Conservation (phyloP, 169 alveolate genomes). For the Plasmodium billcollinsi region DNA sequence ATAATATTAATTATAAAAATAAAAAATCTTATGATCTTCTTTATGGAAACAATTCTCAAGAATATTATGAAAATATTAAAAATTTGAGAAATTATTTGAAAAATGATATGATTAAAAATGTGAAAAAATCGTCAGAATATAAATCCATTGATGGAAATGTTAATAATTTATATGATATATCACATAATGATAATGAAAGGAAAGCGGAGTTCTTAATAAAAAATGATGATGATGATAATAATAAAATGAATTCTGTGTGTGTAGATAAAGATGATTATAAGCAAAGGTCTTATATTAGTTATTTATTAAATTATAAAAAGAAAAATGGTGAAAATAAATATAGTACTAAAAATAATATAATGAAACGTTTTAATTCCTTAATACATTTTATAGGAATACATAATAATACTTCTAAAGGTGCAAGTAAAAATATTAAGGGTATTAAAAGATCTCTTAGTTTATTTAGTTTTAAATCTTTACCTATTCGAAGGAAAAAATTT, state of each 20-base stretch:
- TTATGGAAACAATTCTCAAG: too few relatives aligned
- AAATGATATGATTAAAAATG: constrained; percentile 1
- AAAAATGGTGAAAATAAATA: neutral
- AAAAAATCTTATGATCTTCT: too few relatives aligned
- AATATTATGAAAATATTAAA: too few relatives aligned
- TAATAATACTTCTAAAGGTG: constrained; percentile 5
- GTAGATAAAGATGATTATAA: constrained; percentile 9
- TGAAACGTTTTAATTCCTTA: constrained; percentile 9
- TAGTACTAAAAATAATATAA: neutral
- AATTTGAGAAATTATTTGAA: too few relatives aligned
- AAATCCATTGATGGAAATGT: neutral
- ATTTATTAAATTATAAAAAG: constrained; percentile 37
- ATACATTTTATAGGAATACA: constrained; percentile 16
- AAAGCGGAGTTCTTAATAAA: neutral
- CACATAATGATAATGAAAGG: neutral
- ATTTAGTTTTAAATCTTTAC: constrained; percentile 15
- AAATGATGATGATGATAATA: neutral
- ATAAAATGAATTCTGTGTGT: constrained; percentile 3
- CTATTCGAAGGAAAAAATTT: neutral
- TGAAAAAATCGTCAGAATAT: neutral
- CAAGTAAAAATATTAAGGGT: neutral
- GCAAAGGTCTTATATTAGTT: constrained; percentile 23
- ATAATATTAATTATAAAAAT: neutral
- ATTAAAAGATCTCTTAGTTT: constrained; percentile 29
- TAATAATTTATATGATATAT: neutral